Percentiles rank a stretch among this genome's conserved stretches.
Conservation (phyloP, 225 moss, liverwort and hornwort genomes). For the Sphagnum tenellum region DNA sequence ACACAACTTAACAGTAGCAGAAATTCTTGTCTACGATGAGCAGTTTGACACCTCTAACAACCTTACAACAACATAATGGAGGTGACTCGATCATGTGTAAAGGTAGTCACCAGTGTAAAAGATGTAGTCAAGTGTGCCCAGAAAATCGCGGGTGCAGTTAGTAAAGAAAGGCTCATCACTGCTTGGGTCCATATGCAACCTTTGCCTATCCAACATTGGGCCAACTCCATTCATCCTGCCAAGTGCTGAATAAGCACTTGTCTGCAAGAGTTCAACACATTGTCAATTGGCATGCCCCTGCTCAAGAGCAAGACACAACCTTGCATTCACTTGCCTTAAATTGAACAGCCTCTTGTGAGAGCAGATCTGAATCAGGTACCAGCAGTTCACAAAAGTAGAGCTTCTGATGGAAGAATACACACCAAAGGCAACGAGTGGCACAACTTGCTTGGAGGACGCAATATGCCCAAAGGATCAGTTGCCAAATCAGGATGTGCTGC, state of each 20-base stretch:
- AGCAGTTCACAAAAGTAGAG: not conserved
- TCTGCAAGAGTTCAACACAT: conserved; percentile 20
- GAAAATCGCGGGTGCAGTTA: conserved; percentile 74
- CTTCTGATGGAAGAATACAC: not conserved
- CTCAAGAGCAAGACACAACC: not conserved
- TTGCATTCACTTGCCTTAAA: not conserved
- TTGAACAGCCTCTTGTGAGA: not conserved
- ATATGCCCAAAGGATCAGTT: conserved; percentile 55
- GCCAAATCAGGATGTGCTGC: conserved; percentile 56
- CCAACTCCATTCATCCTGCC: conserved; percentile 52
- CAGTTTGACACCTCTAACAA: not conserved
- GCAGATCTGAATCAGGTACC: not conserved
- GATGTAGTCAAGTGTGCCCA: conserved; percentile 82
- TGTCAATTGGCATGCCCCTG: not conserved
- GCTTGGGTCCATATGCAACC: conserved; percentile 47
- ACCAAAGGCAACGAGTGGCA: conserved; percentile 64
- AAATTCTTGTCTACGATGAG: no score
- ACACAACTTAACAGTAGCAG: not conserved
- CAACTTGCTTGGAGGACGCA: conserved; percentile 60
- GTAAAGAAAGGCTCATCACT: conserved; percentile 77
- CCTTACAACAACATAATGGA: not conserved
- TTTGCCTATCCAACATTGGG: conserved; percentile 37
- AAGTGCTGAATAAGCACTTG: conserved; percentile 73
- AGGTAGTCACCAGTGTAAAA: conserved; percentile 55
- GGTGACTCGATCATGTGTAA: not conserved